Evolutionary conservation across 371 early-diverging fungal species (phyloP).

Genomic region (Syncephalastrum racemosum): DNA sequence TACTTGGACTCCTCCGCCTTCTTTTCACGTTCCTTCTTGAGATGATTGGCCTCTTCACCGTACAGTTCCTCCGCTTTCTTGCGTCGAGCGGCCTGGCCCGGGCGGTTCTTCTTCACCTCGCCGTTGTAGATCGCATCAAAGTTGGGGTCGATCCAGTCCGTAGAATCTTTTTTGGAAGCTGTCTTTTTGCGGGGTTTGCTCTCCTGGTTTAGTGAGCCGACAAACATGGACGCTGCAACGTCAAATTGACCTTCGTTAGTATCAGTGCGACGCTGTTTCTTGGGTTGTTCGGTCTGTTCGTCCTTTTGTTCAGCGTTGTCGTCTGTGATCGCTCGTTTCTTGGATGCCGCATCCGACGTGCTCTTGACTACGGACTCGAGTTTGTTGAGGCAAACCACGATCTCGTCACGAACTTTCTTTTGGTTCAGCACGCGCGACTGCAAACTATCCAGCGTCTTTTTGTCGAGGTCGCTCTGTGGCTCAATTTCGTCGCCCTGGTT

Average conservation of each 20-base stretch:
- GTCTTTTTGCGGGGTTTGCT: neutral
- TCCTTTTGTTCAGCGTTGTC: conserved; percentile 17
- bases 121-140: conserved; percentile 45
- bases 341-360: conserved; percentile 7
- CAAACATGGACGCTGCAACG: conserved; percentile 29
- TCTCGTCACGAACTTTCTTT: no score
- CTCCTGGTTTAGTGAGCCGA: conserved; percentile 25
- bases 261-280: conserved; percentile 2
- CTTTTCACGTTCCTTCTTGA: conserved; percentile 29
- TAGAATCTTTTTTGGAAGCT: conserved; percentile 6
- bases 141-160: conserved; percentile 27
- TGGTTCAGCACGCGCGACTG: no score
- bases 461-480: no score
- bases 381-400: no score
- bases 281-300: conserved; percentile 6
- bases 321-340: conserved; percentile 9
- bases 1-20: conserved; percentile 14
- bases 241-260: neutral
- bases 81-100: conserved; percentile 45
- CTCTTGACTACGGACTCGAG: no score
- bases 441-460: no score
- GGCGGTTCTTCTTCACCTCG: conserved; percentile 38
- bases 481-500: no score
- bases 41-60: conserved; percentile 43
- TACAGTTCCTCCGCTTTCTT: conserved; percentile 44